Evolutionary conservation across 2,329 filamentous ascomycete genomes (phyloP).

Genomic region (Didymosphaeria variabile): DNA sequence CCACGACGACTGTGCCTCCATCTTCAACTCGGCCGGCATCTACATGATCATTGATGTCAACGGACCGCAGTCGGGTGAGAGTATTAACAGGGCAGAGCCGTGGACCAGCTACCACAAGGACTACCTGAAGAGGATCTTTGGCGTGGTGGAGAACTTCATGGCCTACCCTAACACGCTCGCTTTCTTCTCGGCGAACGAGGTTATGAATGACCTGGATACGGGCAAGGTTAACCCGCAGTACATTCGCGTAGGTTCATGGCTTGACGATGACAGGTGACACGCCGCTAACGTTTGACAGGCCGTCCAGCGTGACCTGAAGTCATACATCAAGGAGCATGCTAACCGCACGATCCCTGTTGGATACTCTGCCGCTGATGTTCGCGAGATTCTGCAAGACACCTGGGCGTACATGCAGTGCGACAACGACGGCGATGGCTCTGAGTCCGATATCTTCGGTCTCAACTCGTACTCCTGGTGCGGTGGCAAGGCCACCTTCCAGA

Average conservation of each 20-base stretch:
- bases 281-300: conserved; percentile 51
- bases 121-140: conserved; percentile 68
- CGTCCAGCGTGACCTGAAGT: conserved; percentile 72
- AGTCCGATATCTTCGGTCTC: conserved; percentile 78
- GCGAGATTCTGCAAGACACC: conserved; percentile 74
- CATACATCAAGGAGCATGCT: conserved; percentile 69
- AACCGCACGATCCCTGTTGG: conserved; percentile 70
- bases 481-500: conserved; percentile 68
- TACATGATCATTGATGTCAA: conserved; percentile 74
- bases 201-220: conserved; percentile 68
- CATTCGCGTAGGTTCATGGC: conserved; percentile 57
- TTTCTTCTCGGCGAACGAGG: conserved; percentile 74
- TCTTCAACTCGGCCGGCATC: conserved; percentile 73
- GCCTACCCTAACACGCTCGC: conserved; percentile 71
- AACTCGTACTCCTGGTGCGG: conserved; percentile 82
- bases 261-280: conserved; percentile 4
- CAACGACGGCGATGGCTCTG: conserved; percentile 64
- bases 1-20: conserved; percentile 69
- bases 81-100: conserved; percentile 65
- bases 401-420: conserved; percentile 80
- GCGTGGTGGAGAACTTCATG: conserved; percentile 73
- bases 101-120: conserved; percentile 62
- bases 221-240: conserved; percentile 64
- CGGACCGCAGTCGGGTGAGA: conserved; percentile 65
- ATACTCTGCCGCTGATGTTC: conserved; percentile 79